Percentiles rank a stretch among this genome's conserved stretches.
Conservation (phyloP, 2,329 filamentous ascomycete genomes). For the Tetracladium maxilliforme region DNA sequence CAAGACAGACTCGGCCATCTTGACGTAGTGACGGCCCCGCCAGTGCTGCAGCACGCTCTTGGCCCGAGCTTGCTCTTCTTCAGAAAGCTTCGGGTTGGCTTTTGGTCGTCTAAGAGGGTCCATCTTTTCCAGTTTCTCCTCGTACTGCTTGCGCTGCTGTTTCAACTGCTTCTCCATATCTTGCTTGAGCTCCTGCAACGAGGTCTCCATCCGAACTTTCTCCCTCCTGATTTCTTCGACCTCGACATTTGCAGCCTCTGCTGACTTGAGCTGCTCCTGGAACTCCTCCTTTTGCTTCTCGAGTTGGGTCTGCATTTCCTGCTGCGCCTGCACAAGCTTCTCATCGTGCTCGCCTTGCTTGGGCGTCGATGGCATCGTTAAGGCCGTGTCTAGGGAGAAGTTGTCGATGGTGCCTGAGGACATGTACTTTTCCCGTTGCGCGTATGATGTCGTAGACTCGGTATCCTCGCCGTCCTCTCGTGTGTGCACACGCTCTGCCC, state of each 20-base stretch:
- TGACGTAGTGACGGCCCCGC: conserved; percentile 74
- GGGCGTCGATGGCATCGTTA: conserved; percentile 91
- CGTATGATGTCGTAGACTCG: conserved; percentile 79
- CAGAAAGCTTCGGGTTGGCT: conserved; percentile 37
- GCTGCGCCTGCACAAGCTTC: conserved; percentile 55
- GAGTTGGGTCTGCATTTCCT: conserved; percentile 72
- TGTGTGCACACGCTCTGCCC: conserved; percentile 57
- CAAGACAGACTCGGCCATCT: conserved; percentile 83
- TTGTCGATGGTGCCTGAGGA: conserved; percentile 92
- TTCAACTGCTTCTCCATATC: conserved; percentile 81
- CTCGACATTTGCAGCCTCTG: conserved; percentile 62
- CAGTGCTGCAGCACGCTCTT: conserved; percentile 56
- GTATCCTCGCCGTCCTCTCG: conserved; percentile 79
- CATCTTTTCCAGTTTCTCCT: conserved; percentile 69
- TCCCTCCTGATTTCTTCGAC: conserved; percentile 74
- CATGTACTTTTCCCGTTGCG: conserved; percentile 85
- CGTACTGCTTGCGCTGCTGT: conserved; percentile 70
- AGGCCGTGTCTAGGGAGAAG: conserved; percentile 82
- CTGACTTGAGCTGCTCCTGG: conserved; percentile 59
- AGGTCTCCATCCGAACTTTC: conserved; percentile 75
- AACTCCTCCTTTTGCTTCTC: conserved; percentile 78
- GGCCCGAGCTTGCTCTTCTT: conserved; percentile 58
- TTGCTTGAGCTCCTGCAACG: conserved; percentile 61
- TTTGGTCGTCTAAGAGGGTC: conserved; percentile 44
- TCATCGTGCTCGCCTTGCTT: conserved; percentile 65